A percentile compares a stretch with the other conserved stretches of the same genome.
Evolutionary conservation across 2,329 filamentous ascomycete species (phyloP).

Genomic region (Didymella keratinophila): DNA sequence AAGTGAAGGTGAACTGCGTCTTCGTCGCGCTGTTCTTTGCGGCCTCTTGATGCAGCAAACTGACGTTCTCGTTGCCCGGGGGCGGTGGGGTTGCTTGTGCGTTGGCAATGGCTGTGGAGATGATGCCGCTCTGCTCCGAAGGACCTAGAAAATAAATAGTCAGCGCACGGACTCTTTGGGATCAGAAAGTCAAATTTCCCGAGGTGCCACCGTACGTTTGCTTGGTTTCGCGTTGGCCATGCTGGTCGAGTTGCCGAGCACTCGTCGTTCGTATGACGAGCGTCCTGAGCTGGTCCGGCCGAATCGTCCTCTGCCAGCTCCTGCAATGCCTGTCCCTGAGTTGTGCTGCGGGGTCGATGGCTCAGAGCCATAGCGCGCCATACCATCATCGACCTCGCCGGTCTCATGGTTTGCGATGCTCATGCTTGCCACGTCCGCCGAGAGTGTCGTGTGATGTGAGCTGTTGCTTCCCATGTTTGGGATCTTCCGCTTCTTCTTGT

Average conservation of each 20-base stretch:
- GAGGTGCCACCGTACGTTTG: constrained; percentile 49
- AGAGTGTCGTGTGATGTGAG: constrained; percentile 64
- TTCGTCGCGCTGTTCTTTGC: constrained; percentile 72
- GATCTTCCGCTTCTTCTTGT: constrained; percentile 99
- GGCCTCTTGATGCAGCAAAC: constrained; percentile 75
- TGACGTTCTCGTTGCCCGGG: constrained; percentile 77
- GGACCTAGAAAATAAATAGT: constrained; percentile 49
- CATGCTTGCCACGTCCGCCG: constrained; percentile 70
- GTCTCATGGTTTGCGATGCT: constrained; percentile 60
- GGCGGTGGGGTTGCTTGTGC: constrained; percentile 63
- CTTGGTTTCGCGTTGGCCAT: constrained; percentile 55
- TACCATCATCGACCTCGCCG: constrained; percentile 55
- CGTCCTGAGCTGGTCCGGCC: constrained; percentile 64
- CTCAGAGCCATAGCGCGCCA: constrained; percentile 63
- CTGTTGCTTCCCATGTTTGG: constrained; percentile 81
- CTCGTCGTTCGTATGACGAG: constrained; percentile 50
- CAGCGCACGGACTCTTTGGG: constrained; percentile 44
- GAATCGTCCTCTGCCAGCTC: constrained; percentile 83
- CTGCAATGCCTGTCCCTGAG: constrained; percentile 75
- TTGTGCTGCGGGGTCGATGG: constrained; percentile 60
- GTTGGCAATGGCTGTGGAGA: constrained; percentile 89
- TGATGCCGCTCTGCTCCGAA: constrained; percentile 75
- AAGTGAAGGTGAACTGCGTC: constrained; percentile 95
- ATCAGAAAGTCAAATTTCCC: constrained; percentile 33
- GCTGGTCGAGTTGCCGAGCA: constrained; percentile 53